Conservation (phyloP, 108 stramenopile genomes). For the Nitzschia sp. region DNA sequence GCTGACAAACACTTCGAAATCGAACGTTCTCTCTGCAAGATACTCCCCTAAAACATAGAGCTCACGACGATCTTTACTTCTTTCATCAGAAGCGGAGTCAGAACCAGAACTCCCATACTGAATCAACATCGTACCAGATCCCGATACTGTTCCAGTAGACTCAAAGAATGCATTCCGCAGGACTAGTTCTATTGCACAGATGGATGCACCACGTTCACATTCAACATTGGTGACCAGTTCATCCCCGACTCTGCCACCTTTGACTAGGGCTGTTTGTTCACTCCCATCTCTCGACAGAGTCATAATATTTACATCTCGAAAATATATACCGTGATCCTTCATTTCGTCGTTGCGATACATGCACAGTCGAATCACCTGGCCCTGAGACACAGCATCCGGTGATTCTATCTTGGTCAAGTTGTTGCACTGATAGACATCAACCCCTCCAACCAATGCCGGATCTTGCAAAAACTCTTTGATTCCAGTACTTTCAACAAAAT, state of each 20-base stretch:
- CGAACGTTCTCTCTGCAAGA: background rate
- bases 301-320: background rate
- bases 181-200: constrained; percentile 2
- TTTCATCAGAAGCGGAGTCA: background rate
- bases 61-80: background rate
- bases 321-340: background rate
- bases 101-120: background rate
- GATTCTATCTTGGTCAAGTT: background rate
- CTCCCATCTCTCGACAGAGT: background rate
- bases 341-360: background rate
- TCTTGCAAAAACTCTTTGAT: background rate
- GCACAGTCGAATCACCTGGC: background rate
- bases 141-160: background rate
- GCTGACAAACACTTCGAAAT: background rate
- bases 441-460: background rate
- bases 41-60: constrained; percentile 1
- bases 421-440: background rate
- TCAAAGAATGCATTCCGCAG: constrained; percentile 5
- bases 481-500: background rate
- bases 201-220: constrained; percentile 11
- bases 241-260: background rate
- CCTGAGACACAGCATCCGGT: background rate
- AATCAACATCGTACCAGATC: background rate
- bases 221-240: background rate
- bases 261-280: background rate